Percentiles rank a stretch among this genome's conserved stretches.
phyloP scores from a whole-genome alignment of 2,329 filamentous ascomycete genomes.

The Diaporthe sp. region DNA sequence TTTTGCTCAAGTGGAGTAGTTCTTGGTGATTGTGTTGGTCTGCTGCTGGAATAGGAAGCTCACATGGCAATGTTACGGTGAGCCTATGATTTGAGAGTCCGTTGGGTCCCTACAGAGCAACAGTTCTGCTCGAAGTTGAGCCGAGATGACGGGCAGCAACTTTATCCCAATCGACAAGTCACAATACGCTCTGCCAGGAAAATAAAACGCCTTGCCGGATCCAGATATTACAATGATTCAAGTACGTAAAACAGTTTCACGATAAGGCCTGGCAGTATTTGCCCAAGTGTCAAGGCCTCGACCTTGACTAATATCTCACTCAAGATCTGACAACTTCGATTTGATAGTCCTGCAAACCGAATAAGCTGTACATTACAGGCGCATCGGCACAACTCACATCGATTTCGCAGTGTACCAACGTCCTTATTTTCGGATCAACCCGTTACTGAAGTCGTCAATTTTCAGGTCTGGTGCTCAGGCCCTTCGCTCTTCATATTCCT shows the following conservation, averaged over 20 bases:
- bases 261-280: background rate
- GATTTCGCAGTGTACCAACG: background rate
- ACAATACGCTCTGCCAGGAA: background rate
- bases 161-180: background rate
- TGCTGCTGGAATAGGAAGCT: constrained; percentile 1
- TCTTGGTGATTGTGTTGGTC: background rate
- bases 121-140: too few relatives aligned
- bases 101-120: background rate
- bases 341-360: background rate
- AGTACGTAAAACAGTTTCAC: background rate
- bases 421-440: background rate
- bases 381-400: background rate
- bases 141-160: background rate
- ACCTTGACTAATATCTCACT: background rate
- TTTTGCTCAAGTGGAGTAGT: background rate
- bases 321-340: background rate
- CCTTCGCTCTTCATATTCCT: background rate
- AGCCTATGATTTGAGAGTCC: background rate
- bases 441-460: background rate
- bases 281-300: background rate
- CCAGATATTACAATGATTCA: background rate
- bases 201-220: background rate
- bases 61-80: background rate
- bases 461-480: background rate
- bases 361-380: background rate